A percentile compares a stretch with the other conserved stretches of the same genome.
These are phyloP conservation scores for Wallemia mellicola DNA, from an alignment of 1,284 basidiomycete species.

Conservation along the genomic window DNA sequence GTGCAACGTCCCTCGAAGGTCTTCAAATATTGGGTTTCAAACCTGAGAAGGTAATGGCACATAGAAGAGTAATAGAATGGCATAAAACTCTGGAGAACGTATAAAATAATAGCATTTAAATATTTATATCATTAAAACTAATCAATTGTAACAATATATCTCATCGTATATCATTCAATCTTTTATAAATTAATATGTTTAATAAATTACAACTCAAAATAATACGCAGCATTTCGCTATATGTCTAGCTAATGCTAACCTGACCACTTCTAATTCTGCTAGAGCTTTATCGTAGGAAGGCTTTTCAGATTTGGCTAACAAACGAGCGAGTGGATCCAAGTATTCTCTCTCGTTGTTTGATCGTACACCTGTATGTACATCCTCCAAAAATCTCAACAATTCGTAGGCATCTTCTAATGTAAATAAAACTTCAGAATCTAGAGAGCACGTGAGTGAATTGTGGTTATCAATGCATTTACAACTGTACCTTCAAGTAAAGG, in stretches of 20 bases:
- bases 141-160: not conserved
- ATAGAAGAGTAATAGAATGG: not conserved
- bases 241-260: conserved; percentile 8
- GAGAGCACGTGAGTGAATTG: not conserved
- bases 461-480: not conserved
- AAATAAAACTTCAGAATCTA: conserved; percentile 6
- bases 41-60: conserved; percentile 29
- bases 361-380: conserved; percentile 6
- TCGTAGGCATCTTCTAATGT: conserved; percentile 8
- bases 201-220: too few relatives aligned
- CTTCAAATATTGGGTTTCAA: conserved; percentile 72
- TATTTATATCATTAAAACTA: not conserved
- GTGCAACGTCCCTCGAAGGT: conserved; percentile 68
- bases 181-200: too few relatives aligned
- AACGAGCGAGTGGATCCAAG: conserved; percentile 5
- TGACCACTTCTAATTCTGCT: conserved; percentile 9
- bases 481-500: conserved; percentile 9
- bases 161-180: too few relatives aligned
- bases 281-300: conserved; percentile 6
- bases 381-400: conserved; percentile 9
- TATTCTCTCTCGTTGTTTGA: conserved; percentile 6
- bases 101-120: not conserved
- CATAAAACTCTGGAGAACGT: not conserved
- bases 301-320: conserved; percentile 2
- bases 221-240: not conserved